Percentiles rank a stretch among this genome's conserved stretches.
phyloP scores from a whole-genome alignment of 805 yeast genomes.

The Candida maesae region DNA sequence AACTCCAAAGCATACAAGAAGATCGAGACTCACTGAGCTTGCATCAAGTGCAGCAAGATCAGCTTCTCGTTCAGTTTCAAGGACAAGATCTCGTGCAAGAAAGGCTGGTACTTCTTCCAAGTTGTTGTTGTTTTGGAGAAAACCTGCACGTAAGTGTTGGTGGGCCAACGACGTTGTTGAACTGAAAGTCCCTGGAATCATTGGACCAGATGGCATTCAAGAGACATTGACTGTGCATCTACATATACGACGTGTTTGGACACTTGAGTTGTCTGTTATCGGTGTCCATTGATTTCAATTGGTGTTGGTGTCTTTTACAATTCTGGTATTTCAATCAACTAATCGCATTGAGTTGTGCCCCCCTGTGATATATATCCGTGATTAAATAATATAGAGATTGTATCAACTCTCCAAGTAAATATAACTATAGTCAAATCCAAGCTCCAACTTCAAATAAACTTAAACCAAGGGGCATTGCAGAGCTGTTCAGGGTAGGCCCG shows the following conservation, averaged over 20 bases:
- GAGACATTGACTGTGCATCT: slow-evolving; percentile 51
- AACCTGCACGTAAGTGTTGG: slow-evolving; percentile 99
- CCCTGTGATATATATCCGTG: no score
- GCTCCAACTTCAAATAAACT: no score
- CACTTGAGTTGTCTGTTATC: slow-evolving; percentile 84
- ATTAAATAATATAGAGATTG: no score
- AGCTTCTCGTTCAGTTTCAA: slow-evolving; percentile 55
- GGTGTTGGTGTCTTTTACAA: no score
- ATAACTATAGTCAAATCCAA: no score
- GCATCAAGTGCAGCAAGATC: slow-evolving; percentile 55
- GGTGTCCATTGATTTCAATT: slow-evolving; percentile 69
- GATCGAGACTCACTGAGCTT: slow-evolving; percentile 56
- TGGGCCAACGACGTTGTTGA: slow-evolving; percentile 72
- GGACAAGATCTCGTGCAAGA: slow-evolving; percentile 39
- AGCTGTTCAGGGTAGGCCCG: no score
- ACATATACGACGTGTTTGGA: slow-evolving; percentile 95
- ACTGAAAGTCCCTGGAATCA: slow-evolving; percentile 32
- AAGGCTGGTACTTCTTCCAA: slow-evolving; percentile 48
- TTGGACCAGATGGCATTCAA: slow-evolving; percentile 28
- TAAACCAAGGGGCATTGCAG: no score
- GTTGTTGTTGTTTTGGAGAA: slow-evolving; percentile 88
- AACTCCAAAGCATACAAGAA: slow-evolving; percentile 33
- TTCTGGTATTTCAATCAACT: no score
- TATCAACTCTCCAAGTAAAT: no score
- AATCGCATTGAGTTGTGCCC: no score